Base-by-base conservation (phyloP, 805 yeast genomes). In the Candida tallmaniae region DNA sequence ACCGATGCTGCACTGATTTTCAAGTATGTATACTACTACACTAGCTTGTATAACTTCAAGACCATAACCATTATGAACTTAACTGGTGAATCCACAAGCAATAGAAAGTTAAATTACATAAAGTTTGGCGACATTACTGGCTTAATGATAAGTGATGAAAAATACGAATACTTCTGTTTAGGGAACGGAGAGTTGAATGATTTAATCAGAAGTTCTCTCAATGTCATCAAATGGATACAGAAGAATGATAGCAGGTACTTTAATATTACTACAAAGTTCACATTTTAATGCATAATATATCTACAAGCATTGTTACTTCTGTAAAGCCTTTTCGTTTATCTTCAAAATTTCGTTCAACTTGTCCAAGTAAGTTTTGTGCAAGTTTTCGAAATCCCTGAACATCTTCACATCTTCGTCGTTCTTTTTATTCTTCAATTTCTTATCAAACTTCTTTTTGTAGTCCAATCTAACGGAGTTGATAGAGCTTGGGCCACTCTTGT, bases 191-290 rank as follows among this genome's bases (percentile, higher is more conserved):
- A 73, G 28, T 76, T 79, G 27, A 74, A 74, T 25, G 66, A 72
- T 0, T 58, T 88, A 39, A 71, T 82, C 11, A 62, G 62, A 14
- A 77, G 85, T 40, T 80, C 88, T 25, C 68, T 77, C 33, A 65
- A 68, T 14, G 75, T 87, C 10, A 77, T 83, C 6, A 68, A 68
- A 31, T 89, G 96, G 96, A 80, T 94, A 46, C 69, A 74, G 40
- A 76, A 70, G 42, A 74, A 84, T 45, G 83, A 83, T 42, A 77
- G 76, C 34, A 62, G 93, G 25, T 53, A 87, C 23, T 87, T 86
- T 52, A 76, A 83, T 8, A 74, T 77, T 15, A 80, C 78, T n/a
- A 16, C 39, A 4, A 27, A 27, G 13, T 42, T 38, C 25, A 36
- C 34, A 10, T 36, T 38, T 24, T 45, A 40, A 27, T 24, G n/a